phyloP scores from a whole-genome alignment of 2,329 filamentous ascomycete genomes.

The Aureobasidium sp. region DNA sequence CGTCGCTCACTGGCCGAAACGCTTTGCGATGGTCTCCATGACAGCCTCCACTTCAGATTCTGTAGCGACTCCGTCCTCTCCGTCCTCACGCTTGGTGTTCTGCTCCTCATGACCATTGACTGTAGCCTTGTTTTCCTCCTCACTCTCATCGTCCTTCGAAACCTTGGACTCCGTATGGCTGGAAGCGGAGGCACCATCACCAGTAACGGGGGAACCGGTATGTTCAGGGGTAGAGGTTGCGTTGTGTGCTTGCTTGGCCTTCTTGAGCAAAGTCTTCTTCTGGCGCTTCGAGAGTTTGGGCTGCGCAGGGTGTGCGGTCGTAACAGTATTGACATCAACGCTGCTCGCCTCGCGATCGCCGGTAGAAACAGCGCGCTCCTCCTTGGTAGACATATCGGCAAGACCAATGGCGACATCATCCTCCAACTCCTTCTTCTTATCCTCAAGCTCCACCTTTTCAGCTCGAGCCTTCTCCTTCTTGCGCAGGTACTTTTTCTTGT shows the following conservation, averaged over 20 bases:
- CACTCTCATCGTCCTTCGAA: too few relatives aligned
- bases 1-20: background rate
- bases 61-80: background rate
- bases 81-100: background rate
- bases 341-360: background rate
- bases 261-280: constrained; percentile 8
- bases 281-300: constrained; percentile 2
- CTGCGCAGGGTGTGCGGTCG: background rate
- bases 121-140: background rate
- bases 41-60: background rate
- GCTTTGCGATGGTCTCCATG: background rate
- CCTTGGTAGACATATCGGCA: background rate
- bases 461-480: background rate
- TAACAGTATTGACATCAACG: background rate
- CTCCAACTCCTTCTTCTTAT: background rate
- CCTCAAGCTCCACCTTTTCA: background rate
- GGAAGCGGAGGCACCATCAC: background rate
- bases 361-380: background rate
- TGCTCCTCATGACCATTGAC: background rate
- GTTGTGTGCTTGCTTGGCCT: background rate
- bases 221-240: background rate
- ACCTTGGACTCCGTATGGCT: background rate
- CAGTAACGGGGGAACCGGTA: too few relatives aligned
- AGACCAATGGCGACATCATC: background rate
- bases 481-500: background rate